Evolutionary conservation across 345 rosid genomes (phyloP), one percentile per base, ranked within the genome.

Genomic region (Hibiscus trionum): DNA sequence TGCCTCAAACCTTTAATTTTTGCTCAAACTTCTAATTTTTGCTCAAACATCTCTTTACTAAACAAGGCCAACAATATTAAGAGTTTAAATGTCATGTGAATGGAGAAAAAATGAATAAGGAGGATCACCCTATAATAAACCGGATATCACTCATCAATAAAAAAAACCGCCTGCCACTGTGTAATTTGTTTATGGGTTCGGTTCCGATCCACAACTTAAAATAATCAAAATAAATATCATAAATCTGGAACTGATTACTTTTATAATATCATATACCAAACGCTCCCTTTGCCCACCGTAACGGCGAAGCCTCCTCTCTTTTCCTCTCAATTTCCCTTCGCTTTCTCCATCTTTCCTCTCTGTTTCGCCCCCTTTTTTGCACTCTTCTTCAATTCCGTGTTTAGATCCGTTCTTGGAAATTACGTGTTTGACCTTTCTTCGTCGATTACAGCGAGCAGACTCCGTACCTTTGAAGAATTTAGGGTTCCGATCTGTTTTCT

Each of bases 361-460:
- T 5, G n/a, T 24, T 27, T 46, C 61, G 47, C 24, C 10, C 17
- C 55, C 14, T 4, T 1, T 26, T 17, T 11, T 1, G 31, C 31
- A n/a, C 21, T 59, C 11, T 64, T 11, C 31, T 12, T 37, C 49
- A 17, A 17, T 50, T 11, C 66, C 56, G 68, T 35, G 31, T 21
- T 42, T 7, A 69, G 77, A 73, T 77, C 80, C 27, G 56, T 47
- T 42, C 42, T 47, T 19, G 42, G 37, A 52, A 63, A 33, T 73
- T 64, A 4, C 17, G 39, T 63, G 37, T 52, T 73, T 73, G 63
- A 49, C 21, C 50, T 35, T 64, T 50, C n/a, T 52, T 65, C 11
- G 17, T 47, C 16, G 61, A 72, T 27, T 46, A 27, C 11, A 14
- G 19, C 21, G 0, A 27, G 16, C 33, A 29, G 12, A 11, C 35